Evolutionary conservation across 208 protist species (phyloP).

Genomic region (Crithidia sp.): DNA sequence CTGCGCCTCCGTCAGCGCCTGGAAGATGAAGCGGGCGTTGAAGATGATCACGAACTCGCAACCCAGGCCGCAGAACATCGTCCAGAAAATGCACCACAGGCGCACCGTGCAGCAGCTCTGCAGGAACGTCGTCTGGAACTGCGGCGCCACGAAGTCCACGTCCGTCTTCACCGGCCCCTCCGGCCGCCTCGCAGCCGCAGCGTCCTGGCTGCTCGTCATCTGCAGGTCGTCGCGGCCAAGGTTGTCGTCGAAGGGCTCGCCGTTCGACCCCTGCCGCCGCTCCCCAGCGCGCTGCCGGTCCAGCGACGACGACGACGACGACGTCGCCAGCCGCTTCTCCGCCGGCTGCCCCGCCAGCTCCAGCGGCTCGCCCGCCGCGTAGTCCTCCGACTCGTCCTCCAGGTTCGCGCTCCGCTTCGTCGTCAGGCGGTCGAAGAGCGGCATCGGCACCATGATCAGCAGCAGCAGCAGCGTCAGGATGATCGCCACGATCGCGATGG

Average conservation of each 20-base stretch:
- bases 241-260: constrained; percentile 1
- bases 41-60: constrained; percentile 69
- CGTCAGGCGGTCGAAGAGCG: not conserved
- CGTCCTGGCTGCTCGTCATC: not conserved
- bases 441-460: constrained; percentile 26
- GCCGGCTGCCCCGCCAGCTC: constrained; percentile 3
- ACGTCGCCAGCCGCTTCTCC: constrained; percentile 4
- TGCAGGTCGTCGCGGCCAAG: constrained; percentile 3
- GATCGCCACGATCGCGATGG: constrained; percentile 41
- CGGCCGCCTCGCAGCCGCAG: not conserved
- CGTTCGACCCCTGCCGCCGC: not conserved
- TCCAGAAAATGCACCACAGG: constrained; percentile 62
- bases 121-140: constrained; percentile 66
- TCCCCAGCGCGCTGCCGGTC: not conserved
- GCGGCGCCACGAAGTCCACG: constrained; percentile 68
- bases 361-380: constrained; percentile 1
- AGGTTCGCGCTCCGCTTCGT: not conserved
- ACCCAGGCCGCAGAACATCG: constrained; percentile 60
- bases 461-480: constrained; percentile 16
- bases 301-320: not conserved
- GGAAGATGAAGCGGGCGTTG: constrained; percentile 60
- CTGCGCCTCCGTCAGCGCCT: constrained; percentile 37
- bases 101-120: constrained; percentile 45
- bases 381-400: not conserved
- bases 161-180: constrained; percentile 36